phyloP scores from a whole-genome alignment of 441 rosid species.

The Syzygium malaccense region DNA sequence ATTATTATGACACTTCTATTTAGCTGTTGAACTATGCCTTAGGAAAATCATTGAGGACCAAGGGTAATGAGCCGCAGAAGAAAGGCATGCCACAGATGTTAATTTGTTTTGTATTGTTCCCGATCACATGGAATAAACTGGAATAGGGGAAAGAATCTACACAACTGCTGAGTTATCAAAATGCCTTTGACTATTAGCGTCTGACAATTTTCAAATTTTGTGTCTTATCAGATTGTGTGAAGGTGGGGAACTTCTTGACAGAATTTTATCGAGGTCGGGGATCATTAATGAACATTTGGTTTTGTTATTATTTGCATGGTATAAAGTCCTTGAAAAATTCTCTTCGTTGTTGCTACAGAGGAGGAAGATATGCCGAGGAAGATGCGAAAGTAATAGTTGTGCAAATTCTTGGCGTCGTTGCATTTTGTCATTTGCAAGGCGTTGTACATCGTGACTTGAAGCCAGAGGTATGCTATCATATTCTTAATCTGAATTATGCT shows the following conservation, averaged over 20 bases:
- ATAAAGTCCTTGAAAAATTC: neutral
- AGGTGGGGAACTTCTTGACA: conserved; percentile 88
- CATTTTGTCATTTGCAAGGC: conserved; percentile 97
- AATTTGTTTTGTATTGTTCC: neutral
- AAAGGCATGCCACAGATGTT: neutral
- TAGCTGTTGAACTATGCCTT: neutral
- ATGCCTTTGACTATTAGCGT: neutral
- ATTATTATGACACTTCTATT: neutral
- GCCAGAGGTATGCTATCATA: conserved; percentile 57
- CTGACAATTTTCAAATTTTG: neutral
- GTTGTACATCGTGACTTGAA: conserved; percentile 92
- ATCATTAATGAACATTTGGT: neutral
- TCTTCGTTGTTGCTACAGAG: conserved; percentile 37
- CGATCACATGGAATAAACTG: neutral
- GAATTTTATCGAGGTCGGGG: conserved; percentile 75
- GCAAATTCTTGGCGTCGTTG: conserved; percentile 74
- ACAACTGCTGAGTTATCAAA: neutral
- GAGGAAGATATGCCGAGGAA: conserved; percentile 83
- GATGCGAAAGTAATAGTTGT: conserved; percentile 74
- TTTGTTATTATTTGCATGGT: neutral
- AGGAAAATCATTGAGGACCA: neutral
- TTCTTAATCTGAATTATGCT: neutral
- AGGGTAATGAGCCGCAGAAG: neutral
- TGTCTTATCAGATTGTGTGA: conserved; percentile 66
- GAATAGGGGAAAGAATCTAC: neutral